These are phyloP conservation scores for Lecanosticta acicola DNA, from an alignment of 2,329 filamentous ascomycete species.

Conservation along the genomic window DNA sequence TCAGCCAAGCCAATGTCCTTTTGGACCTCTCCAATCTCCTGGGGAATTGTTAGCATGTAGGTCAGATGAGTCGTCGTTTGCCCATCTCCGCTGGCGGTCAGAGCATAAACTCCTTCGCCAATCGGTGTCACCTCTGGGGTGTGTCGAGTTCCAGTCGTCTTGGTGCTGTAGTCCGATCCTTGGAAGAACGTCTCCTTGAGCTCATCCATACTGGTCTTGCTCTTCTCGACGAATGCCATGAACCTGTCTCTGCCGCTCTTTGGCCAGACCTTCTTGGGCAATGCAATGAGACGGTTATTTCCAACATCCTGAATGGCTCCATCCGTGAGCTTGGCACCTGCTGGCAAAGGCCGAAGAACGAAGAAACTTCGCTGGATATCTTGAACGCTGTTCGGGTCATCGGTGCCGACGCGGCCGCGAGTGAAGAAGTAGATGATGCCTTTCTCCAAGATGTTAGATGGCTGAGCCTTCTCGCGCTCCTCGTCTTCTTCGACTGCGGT, in stretches of 20 bases:
- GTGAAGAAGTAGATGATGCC: slow-evolving; percentile 90
- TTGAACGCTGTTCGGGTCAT: slow-evolving; percentile 60
- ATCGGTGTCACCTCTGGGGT: slow-evolving; percentile 65
- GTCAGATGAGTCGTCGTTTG: slow-evolving; percentile 59
- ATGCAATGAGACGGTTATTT: slow-evolving; percentile 65
- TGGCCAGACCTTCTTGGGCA: slow-evolving; percentile 82
- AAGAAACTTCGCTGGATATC: slow-evolving; percentile 77
- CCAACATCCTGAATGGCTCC: slow-evolving; percentile 51
- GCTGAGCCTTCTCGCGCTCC: slow-evolving; percentile 46
- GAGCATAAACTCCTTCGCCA: slow-evolving; percentile 81
- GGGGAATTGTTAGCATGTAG: slow-evolving; percentile 72
- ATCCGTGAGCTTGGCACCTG: slow-evolving; percentile 60
- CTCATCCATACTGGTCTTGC: slow-evolving; percentile 57
- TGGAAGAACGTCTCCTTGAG: slow-evolving; percentile 68
- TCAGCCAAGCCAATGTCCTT: slow-evolving; percentile 64
- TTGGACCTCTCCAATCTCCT: slow-evolving; percentile 65
- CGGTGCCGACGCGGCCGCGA: slow-evolving; percentile 67
- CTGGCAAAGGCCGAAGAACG: slow-evolving; percentile 66
- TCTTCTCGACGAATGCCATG: slow-evolving; percentile 79
- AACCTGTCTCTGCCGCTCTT: slow-evolving; percentile 62
- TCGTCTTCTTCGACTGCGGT: slow-evolving; percentile 47
- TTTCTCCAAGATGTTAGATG: slow-evolving; percentile 70
- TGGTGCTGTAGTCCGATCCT: slow-evolving; percentile 65
- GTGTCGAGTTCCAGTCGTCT: slow-evolving; percentile 65
- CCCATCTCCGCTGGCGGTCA: slow-evolving; percentile 64